These are phyloP conservation scores for Hamamelis virginiana DNA, from an alignment of 164 flowering plant genomes.

Conservation along the genomic window DNA sequence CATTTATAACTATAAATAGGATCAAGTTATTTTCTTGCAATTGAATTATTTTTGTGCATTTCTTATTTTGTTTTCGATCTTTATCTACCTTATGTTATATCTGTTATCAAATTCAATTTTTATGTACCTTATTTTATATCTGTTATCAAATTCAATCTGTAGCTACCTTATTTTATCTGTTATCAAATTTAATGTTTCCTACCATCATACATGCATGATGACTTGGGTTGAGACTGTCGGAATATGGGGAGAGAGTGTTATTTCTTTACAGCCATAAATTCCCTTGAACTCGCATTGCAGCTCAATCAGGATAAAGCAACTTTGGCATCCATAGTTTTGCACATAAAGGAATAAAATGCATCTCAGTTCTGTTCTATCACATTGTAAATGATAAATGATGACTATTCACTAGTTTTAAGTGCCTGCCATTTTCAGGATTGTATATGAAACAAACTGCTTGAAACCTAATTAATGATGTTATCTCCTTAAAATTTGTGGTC, in stretches of 20 bases:
- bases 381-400: background rate
- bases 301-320: background rate
- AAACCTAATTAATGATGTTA: background rate
- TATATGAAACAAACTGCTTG: conserved; percentile 1
- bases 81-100: too few relatives aligned
- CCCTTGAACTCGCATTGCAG: background rate
- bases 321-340: background rate
- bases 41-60: too few relatives aligned
- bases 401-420: background rate
- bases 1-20: too few relatives aligned
- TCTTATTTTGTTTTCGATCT: too few relatives aligned
- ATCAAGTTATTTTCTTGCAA: too few relatives aligned
- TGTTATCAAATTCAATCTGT: too few relatives aligned
- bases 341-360: background rate
- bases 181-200: background rate
- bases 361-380: background rate
- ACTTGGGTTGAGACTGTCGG: background rate
- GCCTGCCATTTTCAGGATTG: background rate
- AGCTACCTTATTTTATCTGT: too few relatives aligned
- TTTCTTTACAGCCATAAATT: background rate
- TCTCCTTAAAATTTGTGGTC: background rate
- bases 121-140: too few relatives aligned
- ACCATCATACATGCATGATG: background rate
- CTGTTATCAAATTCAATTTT: too few relatives aligned
- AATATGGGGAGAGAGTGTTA: background rate